A percentile compares a stretch with the other conserved stretches of the same genome.
Conservation (phyloP, 192 early-diverging fungal genomes). For the Podila epigama region DNA sequence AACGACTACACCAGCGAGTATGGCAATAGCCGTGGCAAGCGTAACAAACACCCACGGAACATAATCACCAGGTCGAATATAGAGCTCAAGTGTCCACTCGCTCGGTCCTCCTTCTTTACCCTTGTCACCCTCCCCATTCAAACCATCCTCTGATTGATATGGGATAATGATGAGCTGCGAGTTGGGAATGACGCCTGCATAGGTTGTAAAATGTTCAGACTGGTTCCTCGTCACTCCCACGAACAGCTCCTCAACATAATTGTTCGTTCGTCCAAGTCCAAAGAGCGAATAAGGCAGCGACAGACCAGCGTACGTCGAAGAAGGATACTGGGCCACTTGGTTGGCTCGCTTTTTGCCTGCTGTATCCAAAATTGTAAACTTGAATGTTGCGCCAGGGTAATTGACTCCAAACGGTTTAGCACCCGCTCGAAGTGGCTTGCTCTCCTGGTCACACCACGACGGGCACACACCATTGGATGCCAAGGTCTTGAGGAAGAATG, state of each 20-base stretch:
- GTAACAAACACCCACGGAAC: constrained; percentile 84
- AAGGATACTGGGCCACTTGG: constrained; percentile 82
- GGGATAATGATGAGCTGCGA: constrained; percentile 90
- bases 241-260: constrained; percentile 94
- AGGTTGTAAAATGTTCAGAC: constrained; percentile 64
- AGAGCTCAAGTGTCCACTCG: constrained; percentile 89
- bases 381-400: constrained; percentile 84
- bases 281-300: constrained; percentile 84
- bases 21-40: constrained; percentile 72
- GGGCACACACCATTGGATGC: constrained; percentile 75
- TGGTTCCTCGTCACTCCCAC: constrained; percentile 78
- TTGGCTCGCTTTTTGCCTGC: constrained; percentile 78
- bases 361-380: constrained; percentile 86
- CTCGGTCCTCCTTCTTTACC: constrained; percentile 32
- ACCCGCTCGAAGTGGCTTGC: constrained; percentile 12
- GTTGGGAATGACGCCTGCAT: constrained; percentile 92
- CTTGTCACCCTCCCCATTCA: not conserved
- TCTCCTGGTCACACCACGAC: constrained; percentile 55
- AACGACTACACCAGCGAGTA: constrained; percentile 75
- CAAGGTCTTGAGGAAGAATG: constrained; percentile 90
- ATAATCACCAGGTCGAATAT: constrained; percentile 86
- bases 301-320: constrained; percentile 78
- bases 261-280: constrained; percentile 93
- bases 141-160: constrained; percentile 60
- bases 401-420: constrained; percentile 82